phyloP scores from a whole-genome alignment of 2,329 filamentous ascomycete species.

The Bipolaris gigantea region DNA sequence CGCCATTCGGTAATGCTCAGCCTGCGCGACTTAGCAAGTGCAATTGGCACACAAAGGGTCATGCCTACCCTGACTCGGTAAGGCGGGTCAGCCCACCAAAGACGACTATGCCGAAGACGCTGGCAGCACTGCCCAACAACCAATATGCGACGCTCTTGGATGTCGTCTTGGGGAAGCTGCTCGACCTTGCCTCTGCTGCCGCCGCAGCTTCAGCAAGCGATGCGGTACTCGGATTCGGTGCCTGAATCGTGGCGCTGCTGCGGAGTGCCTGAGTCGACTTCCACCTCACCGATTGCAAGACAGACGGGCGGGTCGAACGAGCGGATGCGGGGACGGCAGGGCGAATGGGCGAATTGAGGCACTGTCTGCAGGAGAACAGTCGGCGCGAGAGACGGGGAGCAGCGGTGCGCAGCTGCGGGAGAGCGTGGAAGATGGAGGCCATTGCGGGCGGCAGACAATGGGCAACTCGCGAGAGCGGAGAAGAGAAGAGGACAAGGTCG shows the following conservation, averaged over 20 bases:
- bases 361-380: conserved; percentile 41
- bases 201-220: conserved; percentile 18
- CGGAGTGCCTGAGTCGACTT: conserved; percentile 39
- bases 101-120: conserved; percentile 95
- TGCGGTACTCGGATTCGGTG: conserved; percentile 15
- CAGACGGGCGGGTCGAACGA: conserved; percentile 25
- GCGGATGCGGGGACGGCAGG: conserved; percentile 22
- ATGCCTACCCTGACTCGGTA: conserved; percentile 85
- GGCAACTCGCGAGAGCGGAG: neutral
- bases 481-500: neutral
- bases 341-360: conserved; percentile 34
- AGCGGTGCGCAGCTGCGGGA: conserved; percentile 44
- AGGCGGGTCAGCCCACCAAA: conserved; percentile 91
- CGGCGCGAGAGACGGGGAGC: conserved; percentile 43
- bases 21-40: conserved; percentile 51
- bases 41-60: neutral
- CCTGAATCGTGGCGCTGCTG: conserved; percentile 26
- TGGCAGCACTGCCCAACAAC: conserved; percentile 86
- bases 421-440: conserved; percentile 42
- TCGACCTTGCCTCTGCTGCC: conserved; percentile 14
- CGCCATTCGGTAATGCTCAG: conserved; percentile 99
- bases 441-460: conserved; percentile 24
- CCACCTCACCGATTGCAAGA: conserved; percentile 39
- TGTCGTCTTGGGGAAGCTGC: conserved; percentile 62
- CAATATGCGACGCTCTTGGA: conserved; percentile 84